These are phyloP conservation scores for Aspergillus hancockii DNA, from an alignment of 495 filamentous ascomycete species.

Conservation along the genomic window DNA sequence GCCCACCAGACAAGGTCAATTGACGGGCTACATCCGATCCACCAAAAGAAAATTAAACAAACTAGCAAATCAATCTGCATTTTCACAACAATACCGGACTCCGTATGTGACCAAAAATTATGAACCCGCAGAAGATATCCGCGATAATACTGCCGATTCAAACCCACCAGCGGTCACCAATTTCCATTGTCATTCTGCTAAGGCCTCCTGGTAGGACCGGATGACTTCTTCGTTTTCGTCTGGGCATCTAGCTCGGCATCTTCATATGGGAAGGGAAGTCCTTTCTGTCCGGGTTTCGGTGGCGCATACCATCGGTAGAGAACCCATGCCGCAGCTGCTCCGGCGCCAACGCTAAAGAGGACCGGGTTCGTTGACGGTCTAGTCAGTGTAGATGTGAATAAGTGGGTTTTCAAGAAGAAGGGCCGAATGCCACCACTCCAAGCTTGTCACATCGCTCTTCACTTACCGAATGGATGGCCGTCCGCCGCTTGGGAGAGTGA, in stretches of 20 bases:
- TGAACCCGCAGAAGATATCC: too few relatives aligned
- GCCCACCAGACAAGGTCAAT: too few relatives aligned
- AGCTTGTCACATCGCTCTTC: not conserved
- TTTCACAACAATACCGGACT: too few relatives aligned
- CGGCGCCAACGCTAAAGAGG: not conserved
- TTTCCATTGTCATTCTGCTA: not conserved
- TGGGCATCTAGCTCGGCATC: not conserved
- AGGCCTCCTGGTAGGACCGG: not conserved
- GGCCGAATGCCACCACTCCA: not conserved
- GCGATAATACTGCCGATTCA: too few relatives aligned
- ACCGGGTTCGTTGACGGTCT: not conserved
- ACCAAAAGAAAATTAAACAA: too few relatives aligned
- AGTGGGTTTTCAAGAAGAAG: not conserved
- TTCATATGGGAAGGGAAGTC: not conserved
- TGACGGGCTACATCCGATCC: too few relatives aligned
- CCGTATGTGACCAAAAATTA: too few relatives aligned
- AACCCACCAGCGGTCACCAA: too few relatives aligned
- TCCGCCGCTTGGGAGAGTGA: not conserved
- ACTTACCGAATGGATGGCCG: not conserved
- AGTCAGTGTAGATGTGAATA: not conserved
- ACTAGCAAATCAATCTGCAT: too few relatives aligned
- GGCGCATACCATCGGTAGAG: not conserved
- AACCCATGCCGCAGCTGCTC: not conserved
- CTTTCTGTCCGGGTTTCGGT: not conserved
- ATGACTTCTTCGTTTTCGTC: not conserved